Evolutionary conservation across 2,329 filamentous ascomycete genomes (phyloP).

Genomic region (Fusarium redolens): DNA sequence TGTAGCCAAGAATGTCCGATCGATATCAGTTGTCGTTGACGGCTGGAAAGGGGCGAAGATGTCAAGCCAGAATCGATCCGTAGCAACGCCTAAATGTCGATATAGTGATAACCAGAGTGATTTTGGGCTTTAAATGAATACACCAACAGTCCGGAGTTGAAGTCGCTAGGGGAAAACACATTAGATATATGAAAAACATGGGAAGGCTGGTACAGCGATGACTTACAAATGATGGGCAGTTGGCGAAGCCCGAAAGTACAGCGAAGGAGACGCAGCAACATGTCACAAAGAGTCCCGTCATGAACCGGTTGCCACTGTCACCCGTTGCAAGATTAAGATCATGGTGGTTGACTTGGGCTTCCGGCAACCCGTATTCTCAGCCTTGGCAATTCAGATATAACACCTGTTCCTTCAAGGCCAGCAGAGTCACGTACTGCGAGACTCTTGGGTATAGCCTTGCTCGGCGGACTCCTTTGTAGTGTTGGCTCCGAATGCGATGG

Average conservation of each 20-base stretch:
- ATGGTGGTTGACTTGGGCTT: constrained; percentile 21
- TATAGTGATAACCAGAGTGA: constrained; percentile 39
- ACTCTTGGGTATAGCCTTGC: no score
- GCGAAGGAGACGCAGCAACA: constrained; percentile 40
- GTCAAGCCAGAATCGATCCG: constrained; percentile 52
- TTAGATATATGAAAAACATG: not conserved
- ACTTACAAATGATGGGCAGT: constrained; percentile 4
- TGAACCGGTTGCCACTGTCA: constrained; percentile 47
- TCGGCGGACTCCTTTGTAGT: constrained; percentile 49
- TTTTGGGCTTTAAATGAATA: constrained; percentile 7
- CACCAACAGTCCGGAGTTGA: constrained; percentile 53
- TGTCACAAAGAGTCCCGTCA: constrained; percentile 36
- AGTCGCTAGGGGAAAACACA: constrained; percentile 42
- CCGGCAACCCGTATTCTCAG: not conserved
- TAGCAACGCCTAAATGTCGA: constrained; percentile 47
- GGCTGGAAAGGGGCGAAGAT: constrained; percentile 62
- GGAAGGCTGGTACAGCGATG: no score
- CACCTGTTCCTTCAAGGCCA: not conserved
- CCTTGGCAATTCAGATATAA: not conserved
- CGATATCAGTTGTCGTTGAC: constrained; percentile 73
- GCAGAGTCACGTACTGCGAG: constrained; percentile 45
- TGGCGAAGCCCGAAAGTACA: constrained; percentile 46
- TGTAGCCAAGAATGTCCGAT: constrained; percentile 69
- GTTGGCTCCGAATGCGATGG: constrained; percentile 58
- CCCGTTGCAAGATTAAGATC: constrained; percentile 42